Conservation (phyloP, 352 stramenopile species). For the Phytophthora pini region DNA sequence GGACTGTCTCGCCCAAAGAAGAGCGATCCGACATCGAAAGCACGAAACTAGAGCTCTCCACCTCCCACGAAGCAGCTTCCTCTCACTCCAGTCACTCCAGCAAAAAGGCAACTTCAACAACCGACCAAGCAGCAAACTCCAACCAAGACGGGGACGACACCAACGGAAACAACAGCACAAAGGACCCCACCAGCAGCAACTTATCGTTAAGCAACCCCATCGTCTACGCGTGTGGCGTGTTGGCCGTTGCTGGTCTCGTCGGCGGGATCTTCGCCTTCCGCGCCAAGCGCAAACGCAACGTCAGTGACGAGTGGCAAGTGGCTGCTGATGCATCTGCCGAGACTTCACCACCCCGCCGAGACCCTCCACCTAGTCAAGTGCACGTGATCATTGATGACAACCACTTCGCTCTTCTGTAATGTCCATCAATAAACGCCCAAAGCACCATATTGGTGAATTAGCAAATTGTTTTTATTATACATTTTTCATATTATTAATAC, state of each 20-base stretch:
- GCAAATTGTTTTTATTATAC: background rate
- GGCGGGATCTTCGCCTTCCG: conserved; percentile 25
- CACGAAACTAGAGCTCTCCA: conserved; percentile 12
- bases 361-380: conserved; percentile 17
- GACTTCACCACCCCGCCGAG: background rate
- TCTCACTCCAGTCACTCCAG: background rate
- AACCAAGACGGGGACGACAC: background rate
- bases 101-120: conserved; percentile 19
- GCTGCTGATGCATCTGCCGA: background rate
- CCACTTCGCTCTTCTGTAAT: conserved; percentile 32
- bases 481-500: too few relatives aligned
- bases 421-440: background rate
- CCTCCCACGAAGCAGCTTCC: background rate
- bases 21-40: conserved; percentile 14
- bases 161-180: background rate
- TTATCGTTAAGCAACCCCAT: conserved; percentile 16
- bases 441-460: background rate
- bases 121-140: conserved; percentile 4
- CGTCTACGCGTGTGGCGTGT: conserved; percentile 43
- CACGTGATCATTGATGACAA: conserved; percentile 27
- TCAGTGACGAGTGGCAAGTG: conserved; percentile 15
- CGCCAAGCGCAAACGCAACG: conserved; percentile 20
- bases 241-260: conserved; percentile 33
- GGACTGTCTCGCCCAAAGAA: conserved; percentile 6
- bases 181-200: background rate